Base-by-base conservation (phyloP, 2,329 filamentous ascomycete genomes). In the Pezicula neosporulosa region DNA sequence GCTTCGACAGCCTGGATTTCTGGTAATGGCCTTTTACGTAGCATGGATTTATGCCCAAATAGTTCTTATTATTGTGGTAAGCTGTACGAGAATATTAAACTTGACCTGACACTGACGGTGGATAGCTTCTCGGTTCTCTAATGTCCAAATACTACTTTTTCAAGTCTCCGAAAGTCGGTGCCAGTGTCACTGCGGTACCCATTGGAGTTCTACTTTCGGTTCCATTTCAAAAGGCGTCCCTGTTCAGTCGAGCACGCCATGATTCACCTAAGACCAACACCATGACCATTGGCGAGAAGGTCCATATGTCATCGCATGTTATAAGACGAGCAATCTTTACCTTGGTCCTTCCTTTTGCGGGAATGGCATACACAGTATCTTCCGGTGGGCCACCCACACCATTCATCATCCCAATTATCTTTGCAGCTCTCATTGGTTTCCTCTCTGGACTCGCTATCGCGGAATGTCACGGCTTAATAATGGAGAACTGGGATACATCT, bases 401-500 rank as follows among this genome's bases (percentile, higher is more conserved):
- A 48, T 77, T 82, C 50, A 77, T 77, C n/a, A 71, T 85, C 1
- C 88, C 87, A 3, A 83, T 84, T 4, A 64, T 85, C 2, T 83
- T 90, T 58, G 84, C 86, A 0, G 80, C 77, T 1, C 65, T 82
- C 4, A 78, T 90, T 13, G 87, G 86, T 0, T 89, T 89, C 60
- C 71, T 90, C 5, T 86, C 85, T 2, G 85, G 83, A 47, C 77
- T 93, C 9, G 87, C 86, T 1, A 83, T 90, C 43, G 81, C 87
- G 2, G 88, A 92, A 68, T 90, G 87, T 67, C 82, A 86, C 56
- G 86, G 87, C 1, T 71, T 92, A 30, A 79, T 91, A 64, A 91
- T 92, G 87, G 87, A 91, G 63, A 85, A 84, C 0, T 92, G 86
- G 66, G 89, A 92, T 65, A 88, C 84, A n/a, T 89, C 85, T 38